Conservation (phyloP, 306 rosid species). For the Psophocarpus tetragonolobus region DNA sequence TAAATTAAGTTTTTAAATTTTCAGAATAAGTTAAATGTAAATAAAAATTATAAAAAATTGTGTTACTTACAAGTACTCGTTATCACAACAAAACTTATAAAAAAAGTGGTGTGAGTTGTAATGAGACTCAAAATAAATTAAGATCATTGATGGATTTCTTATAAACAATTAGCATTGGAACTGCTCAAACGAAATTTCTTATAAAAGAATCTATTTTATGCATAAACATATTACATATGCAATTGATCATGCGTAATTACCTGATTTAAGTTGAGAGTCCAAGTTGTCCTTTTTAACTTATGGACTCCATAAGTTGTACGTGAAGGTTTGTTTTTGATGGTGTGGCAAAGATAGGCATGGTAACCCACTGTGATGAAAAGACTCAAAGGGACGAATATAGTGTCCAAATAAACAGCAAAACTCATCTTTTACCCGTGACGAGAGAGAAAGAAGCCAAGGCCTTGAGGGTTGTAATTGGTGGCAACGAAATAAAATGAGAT, state of each 20-base stretch:
- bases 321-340: constrained; percentile 65
- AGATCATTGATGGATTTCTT: too few relatives aligned
- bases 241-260: constrained; percentile 29
- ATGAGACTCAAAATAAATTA: too few relatives aligned
- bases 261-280: constrained; percentile 55
- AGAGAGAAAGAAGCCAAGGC: neutral
- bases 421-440: constrained; percentile 44
- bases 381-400: constrained; percentile 63
- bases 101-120: too few relatives aligned
- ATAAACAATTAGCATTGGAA: too few relatives aligned
- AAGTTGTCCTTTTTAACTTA: constrained; percentile 50
- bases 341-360: constrained; percentile 69
- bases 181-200: too few relatives aligned
- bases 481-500: neutral
- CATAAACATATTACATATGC: neutral
- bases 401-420: constrained; percentile 52
- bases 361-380: constrained; percentile 59
- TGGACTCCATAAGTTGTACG: constrained; percentile 60
- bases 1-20: too few relatives aligned
- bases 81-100: too few relatives aligned
- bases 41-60: too few relatives aligned
- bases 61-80: too few relatives aligned
- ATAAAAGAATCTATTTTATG: neutral
- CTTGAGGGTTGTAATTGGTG: neutral
- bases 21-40: too few relatives aligned